phyloP scores from a whole-genome alignment of 2,329 filamentous ascomycete species.

The Emergomyces orientalis region DNA sequence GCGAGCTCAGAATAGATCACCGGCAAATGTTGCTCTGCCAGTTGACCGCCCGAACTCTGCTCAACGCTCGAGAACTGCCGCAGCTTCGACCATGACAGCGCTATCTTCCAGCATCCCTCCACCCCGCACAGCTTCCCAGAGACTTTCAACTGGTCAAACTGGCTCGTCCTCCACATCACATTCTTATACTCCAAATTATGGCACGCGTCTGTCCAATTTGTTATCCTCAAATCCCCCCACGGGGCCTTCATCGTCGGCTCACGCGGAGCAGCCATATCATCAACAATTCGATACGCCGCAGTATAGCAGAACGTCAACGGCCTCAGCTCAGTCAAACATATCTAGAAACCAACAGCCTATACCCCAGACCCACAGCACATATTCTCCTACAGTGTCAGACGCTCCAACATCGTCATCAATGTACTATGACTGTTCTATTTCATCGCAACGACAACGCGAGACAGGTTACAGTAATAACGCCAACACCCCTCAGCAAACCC shows the following conservation, averaged over 20 bases:
- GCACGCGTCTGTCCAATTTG: not conserved
- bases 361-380: not conserved
- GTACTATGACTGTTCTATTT: not conserved
- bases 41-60: constrained; percentile 11
- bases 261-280: not conserved
- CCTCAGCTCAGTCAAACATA: constrained; percentile 7
- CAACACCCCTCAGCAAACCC: not conserved
- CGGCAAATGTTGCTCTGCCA: not conserved
- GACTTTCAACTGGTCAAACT: constrained; percentile 3
- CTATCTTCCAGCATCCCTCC: constrained; percentile 11
- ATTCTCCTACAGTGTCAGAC: not conserved
- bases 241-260: not conserved
- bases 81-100: constrained; percentile 15
- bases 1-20: not conserved
- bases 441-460: not conserved
- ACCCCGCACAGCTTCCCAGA: not conserved
- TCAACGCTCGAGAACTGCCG: constrained; percentile 12
- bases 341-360: not conserved
- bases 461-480: not conserved
- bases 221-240: not conserved
- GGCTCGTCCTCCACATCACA: constrained; percentile 3
- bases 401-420: not conserved
- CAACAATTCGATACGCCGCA: constrained; percentile 6
- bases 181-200: not conserved
- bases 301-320: constrained; percentile 6